phyloP scores from a whole-genome alignment of 208 protist genomes.

The Trypanosomatidae sp. region DNA sequence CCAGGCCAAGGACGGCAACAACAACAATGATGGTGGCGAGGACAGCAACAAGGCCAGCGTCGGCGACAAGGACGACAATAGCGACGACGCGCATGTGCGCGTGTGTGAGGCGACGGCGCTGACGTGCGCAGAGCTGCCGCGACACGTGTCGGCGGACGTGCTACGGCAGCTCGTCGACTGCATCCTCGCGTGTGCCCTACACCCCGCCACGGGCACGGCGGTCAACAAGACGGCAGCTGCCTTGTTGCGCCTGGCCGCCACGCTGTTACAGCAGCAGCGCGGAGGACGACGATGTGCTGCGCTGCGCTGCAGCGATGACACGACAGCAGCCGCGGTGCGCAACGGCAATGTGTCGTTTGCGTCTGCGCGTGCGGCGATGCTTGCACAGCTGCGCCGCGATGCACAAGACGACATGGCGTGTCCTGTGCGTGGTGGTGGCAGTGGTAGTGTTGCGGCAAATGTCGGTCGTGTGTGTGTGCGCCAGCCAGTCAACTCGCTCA shows the following conservation, averaged over 20 bases:
- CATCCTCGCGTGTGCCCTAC: constrained; percentile 35
- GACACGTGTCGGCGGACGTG: constrained; percentile 7
- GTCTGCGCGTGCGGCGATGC: constrained; percentile 27
- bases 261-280: too few species aligned
- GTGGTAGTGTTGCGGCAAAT: too few species aligned
- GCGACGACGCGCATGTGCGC: too few species aligned
- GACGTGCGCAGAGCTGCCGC: too few species aligned
- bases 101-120: not conserved
- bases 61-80: not conserved
- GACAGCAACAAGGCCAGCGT: too few species aligned
- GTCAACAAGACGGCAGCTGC: constrained; percentile 65
- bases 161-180: constrained; percentile 45
- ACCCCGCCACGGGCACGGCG: constrained; percentile 34
- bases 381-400: too few species aligned
- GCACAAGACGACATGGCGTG: not conserved
- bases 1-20: not conserved
- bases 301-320: not conserved
- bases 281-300: not conserved
- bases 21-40: not conserved
- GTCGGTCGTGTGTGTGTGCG: too few species aligned
- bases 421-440: too few species aligned
- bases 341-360: constrained; percentile 2
- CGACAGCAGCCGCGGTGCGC: constrained; percentile 2
- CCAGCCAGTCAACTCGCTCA: too few species aligned
- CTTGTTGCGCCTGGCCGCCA: constrained; percentile 24